Percentiles rank a stretch among this genome's conserved stretches.
These are phyloP conservation scores for Yamadazyma sp. DNA, from an alignment of 805 yeast genomes.

Conservation along the genomic window DNA sequence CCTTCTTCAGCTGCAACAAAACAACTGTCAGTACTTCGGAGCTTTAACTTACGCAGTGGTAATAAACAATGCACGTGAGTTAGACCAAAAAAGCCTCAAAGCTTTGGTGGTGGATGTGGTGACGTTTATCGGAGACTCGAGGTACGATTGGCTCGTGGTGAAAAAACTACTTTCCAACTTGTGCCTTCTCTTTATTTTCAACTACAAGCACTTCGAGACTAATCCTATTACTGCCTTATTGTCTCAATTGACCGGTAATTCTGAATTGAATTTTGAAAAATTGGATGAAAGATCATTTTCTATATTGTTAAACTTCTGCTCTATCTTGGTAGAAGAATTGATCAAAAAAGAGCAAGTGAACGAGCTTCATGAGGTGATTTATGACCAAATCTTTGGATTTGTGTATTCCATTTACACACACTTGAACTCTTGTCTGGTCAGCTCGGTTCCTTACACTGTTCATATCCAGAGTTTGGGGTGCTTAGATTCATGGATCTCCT, in stretches of 20 bases:
- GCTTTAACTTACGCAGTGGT: conserved; percentile 75
- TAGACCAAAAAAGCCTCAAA: conserved; percentile 2
- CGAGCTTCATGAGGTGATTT: conserved; percentile 40
- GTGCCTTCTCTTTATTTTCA: conserved; percentile 46
- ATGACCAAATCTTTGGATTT: conserved; percentile 13
- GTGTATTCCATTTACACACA: conserved; percentile 17
- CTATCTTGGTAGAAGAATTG: conserved; percentile 54
- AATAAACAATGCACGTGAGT: conserved; percentile 34
- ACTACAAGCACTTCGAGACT: conserved; percentile 34
- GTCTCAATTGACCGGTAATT: background rate
- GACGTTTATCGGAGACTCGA: background rate
- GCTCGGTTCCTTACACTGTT: conserved; percentile 3
- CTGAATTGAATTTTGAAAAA: conserved; percentile 4
- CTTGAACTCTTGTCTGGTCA: conserved; percentile 13
- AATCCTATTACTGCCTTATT: conserved; percentile 35
- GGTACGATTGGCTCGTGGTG: conserved; percentile 37
- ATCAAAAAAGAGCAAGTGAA: conserved; percentile 32
- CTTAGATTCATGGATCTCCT: conserved; percentile 37
- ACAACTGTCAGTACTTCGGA: conserved; percentile 70
- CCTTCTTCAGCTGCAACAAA: conserved; percentile 43
- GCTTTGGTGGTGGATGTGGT: conserved; percentile 3
- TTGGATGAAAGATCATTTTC: conserved; percentile 15
- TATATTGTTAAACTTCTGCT: conserved; percentile 14
- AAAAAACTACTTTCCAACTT: conserved; percentile 59
- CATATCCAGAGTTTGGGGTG: conserved; percentile 16